Conservation (phyloP, 495 filamentous ascomycete species). For the Lasiosphaeriaceae sp. region DNA sequence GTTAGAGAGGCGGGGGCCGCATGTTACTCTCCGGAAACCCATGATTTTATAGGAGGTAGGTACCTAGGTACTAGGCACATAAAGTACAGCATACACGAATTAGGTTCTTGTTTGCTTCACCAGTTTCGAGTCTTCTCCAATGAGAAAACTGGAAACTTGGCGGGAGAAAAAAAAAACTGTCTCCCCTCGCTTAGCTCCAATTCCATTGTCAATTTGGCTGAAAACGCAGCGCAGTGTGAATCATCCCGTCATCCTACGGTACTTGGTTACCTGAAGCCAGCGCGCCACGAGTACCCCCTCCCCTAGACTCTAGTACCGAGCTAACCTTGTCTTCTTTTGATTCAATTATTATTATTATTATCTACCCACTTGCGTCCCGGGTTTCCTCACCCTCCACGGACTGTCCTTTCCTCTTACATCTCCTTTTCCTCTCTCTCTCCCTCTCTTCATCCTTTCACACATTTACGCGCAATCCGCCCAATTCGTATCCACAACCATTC, state of each 20-base stretch:
- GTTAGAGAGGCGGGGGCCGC: no score
- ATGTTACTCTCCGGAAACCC: no score
- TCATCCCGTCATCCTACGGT: constrained; percentile 19
- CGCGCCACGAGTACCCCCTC: constrained; percentile 1
- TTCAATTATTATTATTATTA: constrained; percentile 11
- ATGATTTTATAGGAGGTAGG: not conserved
- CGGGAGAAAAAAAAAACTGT: not conserved
- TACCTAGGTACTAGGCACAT: no score
- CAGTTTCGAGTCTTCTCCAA: constrained; percentile 4
- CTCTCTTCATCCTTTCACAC: not conserved
- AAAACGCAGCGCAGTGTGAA: constrained; percentile 12
- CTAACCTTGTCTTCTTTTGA: constrained; percentile 17
- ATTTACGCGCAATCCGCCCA: not conserved
- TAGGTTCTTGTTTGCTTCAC: not conserved
- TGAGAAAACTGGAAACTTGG: constrained; percentile 4
- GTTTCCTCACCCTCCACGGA: not conserved
- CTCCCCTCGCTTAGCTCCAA: constrained; percentile 10
- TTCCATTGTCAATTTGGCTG: constrained; percentile 12
- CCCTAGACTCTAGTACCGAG: constrained; percentile 12
- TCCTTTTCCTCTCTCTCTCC: not conserved
- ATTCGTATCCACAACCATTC: not conserved
- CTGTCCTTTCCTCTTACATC: constrained; percentile 1
- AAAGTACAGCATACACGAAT: not conserved
- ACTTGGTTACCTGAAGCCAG: constrained; percentile 2
- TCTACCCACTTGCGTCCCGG: constrained; percentile 8